These are phyloP conservation scores for Aspergillus latus DNA, from an alignment of 2,329 filamentous ascomycete species.

Conservation along the genomic window DNA sequence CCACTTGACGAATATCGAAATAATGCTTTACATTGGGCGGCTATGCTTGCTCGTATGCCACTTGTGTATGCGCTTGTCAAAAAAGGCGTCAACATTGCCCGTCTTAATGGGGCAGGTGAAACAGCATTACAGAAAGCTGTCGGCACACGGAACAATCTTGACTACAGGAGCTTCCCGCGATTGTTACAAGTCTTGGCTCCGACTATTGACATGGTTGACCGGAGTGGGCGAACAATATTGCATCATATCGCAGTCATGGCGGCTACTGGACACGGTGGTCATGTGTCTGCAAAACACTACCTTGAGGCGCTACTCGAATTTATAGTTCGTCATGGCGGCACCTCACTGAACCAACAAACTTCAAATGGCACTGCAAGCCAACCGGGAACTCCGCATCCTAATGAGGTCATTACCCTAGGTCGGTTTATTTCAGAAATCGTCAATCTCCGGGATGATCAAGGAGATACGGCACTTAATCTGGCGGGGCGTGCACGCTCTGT, in stretches of 20 bases:
- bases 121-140: slow-evolving; percentile 92
- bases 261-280: slow-evolving; percentile 87
- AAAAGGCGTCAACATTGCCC: slow-evolving; percentile 80
- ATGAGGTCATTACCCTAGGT: slow-evolving; percentile 77
- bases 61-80: slow-evolving; percentile 78
- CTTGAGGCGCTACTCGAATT: slow-evolving; percentile 92
- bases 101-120: slow-evolving; percentile 86
- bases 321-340: slow-evolving; percentile 80
- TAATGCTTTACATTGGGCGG: slow-evolving; percentile 93
- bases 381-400: slow-evolving; percentile 29
- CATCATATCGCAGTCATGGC: slow-evolving; percentile 97
- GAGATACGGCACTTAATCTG: slow-evolving; percentile 92
- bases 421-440: slow-evolving; percentile 97
- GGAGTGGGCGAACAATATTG: slow-evolving; percentile 84
- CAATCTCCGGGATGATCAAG: slow-evolving; percentile 88
- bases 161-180: slow-evolving; percentile 85
- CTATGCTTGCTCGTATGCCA: slow-evolving; percentile 82
- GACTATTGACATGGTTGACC: slow-evolving; percentile 86
- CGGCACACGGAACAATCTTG: slow-evolving; percentile 89
- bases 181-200: slow-evolving; percentile 83
- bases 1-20: slow-evolving; percentile 84
- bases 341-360: slow-evolving; percentile 54
- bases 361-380: slow-evolving; percentile 31
- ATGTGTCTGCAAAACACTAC: slow-evolving; percentile 86
- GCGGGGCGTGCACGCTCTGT: slow-evolving; percentile 92